phyloP scores from a whole-genome alignment of 164 flowering plant genomes.

The Saururus chinensis region DNA sequence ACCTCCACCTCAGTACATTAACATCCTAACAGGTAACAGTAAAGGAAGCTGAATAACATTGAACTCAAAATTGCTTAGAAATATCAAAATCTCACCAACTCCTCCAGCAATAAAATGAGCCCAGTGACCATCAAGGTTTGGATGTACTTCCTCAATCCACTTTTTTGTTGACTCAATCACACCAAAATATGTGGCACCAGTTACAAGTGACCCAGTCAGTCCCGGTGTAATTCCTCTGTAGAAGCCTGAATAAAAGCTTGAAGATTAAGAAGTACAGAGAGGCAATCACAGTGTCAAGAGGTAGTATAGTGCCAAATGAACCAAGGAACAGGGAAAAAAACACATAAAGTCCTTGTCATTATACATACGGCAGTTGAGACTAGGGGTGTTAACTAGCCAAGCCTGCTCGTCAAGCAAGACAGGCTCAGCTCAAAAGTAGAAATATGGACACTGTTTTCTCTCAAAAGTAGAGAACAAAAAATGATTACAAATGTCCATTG shows the following conservation, averaged over 20 bases:
- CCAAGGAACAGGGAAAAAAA: neutral
- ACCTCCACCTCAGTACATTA: no score
- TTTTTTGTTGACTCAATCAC: conserved; percentile 84
- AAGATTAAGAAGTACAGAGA: no score
- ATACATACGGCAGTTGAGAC: no score
- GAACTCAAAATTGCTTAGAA: neutral
- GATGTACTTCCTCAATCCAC: conserved; percentile 87
- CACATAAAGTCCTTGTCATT: neutral
- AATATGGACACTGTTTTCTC: no score
- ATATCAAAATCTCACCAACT: conserved; percentile 36
- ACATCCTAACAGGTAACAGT: neutral
- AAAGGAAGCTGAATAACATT: neutral
- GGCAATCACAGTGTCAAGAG: neutral
- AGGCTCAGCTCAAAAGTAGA: no score
- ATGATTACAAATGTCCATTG: no score
- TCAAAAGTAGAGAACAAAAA: no score
- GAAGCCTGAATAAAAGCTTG: conserved; percentile 40
- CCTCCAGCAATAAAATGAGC: conserved; percentile 91
- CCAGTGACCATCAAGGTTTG: conserved; percentile 85
- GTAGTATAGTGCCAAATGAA: neutral
- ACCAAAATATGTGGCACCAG: conserved; percentile 98
- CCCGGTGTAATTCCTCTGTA: conserved; percentile 87
- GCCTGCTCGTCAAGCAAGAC: no score
- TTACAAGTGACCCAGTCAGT: conserved; percentile 80
- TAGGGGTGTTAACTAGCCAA: no score